These are phyloP conservation scores for Hevea brasiliensis DNA, from an alignment of 345 rosid species.

Conservation along the genomic window DNA sequence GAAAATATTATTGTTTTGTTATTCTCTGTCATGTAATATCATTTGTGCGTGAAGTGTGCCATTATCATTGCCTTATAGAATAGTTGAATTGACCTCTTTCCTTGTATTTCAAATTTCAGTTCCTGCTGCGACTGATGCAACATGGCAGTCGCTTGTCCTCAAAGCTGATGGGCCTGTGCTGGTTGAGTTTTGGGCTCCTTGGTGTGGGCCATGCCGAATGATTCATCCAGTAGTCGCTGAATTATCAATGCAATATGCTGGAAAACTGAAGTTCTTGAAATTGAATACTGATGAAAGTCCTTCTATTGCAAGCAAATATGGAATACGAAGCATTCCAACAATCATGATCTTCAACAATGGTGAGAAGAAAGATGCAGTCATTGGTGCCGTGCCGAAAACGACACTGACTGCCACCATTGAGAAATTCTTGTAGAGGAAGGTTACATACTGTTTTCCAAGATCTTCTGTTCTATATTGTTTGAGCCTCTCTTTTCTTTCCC, in stretches of 20 bases:
- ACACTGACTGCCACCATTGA: constrained; percentile 60
- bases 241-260: constrained; percentile 53
- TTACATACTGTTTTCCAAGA: not conserved
- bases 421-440: constrained; percentile 48
- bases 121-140: constrained; percentile 41
- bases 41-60: not conserved
- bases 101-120: constrained; percentile 11
- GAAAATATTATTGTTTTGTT: no score
- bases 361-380: constrained; percentile 70
- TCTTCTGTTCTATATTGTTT: not conserved
- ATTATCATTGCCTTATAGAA: not conserved
- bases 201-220: constrained; percentile 87
- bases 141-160: constrained; percentile 67
- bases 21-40: not conserved
- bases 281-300: constrained; percentile 74
- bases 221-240: constrained; percentile 62
- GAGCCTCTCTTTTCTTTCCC: not conserved
- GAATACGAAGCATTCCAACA: constrained; percentile 70
- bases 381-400: constrained; percentile 72
- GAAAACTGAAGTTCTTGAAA: constrained; percentile 70
- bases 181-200: constrained; percentile 80
- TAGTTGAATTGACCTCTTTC: constrained; percentile 12
- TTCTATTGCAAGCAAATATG: constrained; percentile 49
- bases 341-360: constrained; percentile 61
- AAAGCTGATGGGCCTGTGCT: constrained; percentile 54